Conservation (phyloP, 1,139 yeast genomes). For the Yamadazyma diddensiae region DNA sequence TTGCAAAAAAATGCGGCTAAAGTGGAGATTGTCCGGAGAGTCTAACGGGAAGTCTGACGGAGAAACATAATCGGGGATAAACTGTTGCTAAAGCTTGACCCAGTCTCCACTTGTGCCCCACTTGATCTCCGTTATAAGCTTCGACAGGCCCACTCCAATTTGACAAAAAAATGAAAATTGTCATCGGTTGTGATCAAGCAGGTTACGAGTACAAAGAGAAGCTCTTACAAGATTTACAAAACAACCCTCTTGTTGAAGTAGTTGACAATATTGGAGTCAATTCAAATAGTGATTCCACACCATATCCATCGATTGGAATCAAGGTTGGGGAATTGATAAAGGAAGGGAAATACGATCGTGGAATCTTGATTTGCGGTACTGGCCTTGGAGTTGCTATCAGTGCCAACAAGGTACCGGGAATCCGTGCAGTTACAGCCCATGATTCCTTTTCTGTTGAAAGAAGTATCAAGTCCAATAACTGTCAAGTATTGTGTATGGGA, state of each 20-base stretch:
- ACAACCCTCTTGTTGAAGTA: conserved; percentile 24
- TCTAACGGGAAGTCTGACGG: conserved; percentile 1
- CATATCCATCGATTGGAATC: conserved; percentile 44
- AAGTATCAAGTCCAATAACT: conserved; percentile 39
- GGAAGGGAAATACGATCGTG: conserved; percentile 40
- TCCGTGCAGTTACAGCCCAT: conserved; percentile 50
- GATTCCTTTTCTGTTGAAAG: conserved; percentile 47
- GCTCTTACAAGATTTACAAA: conserved; percentile 31
- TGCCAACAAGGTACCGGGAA: conserved; percentile 45
- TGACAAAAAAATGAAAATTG: conserved; percentile 20
- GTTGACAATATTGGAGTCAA: conserved; percentile 41
- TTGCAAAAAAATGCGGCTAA: too few species aligned
- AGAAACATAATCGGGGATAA: neutral
- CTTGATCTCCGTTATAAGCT: too few species aligned
- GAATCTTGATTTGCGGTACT: conserved; percentile 44
- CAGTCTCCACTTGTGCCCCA: neutral
- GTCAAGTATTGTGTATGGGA: conserved; percentile 48
- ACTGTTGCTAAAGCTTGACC: neutral
- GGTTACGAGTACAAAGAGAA: conserved; percentile 42
- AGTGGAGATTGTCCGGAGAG: too few species aligned
- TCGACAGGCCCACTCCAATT: too few species aligned
- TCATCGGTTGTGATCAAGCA: conserved; percentile 44
- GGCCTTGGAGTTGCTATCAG: conserved; percentile 47
- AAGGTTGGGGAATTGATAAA: conserved; percentile 39
- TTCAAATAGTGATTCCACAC: conserved; percentile 21